These are phyloP conservation scores for Microsporum canis DNA, from an alignment of 2,329 filamentous ascomycete genomes.

Conservation along the genomic window DNA sequence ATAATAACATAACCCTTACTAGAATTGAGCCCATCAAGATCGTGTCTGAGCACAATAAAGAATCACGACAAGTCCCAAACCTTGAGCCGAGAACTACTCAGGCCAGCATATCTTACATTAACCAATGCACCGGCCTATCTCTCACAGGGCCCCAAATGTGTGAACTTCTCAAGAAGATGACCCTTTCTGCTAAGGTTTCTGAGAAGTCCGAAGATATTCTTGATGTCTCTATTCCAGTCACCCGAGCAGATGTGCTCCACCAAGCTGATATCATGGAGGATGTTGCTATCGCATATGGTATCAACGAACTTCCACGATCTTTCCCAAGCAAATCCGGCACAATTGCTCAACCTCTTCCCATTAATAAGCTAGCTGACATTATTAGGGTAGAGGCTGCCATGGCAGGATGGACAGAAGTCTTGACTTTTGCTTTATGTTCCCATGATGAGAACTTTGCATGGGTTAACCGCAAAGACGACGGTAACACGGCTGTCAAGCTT, in stretches of 20 bases:
- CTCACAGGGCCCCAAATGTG: slow-evolving; percentile 65
- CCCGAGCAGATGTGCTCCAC: slow-evolving; percentile 86
- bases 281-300: slow-evolving; percentile 89
- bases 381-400: slow-evolving; percentile 80
- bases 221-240: slow-evolving; percentile 74
- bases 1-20: not conserved
- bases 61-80: slow-evolving; percentile 70
- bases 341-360: slow-evolving; percentile 70
- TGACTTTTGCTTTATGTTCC: slow-evolving; percentile 92
- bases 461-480: slow-evolving; percentile 83
- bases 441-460: slow-evolving; percentile 97
- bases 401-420: slow-evolving; percentile 91
- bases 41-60: slow-evolving; percentile 77
- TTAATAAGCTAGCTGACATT: slow-evolving; percentile 94
- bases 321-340: slow-evolving; percentile 79
- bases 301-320: slow-evolving; percentile 83
- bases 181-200: slow-evolving; percentile 68
- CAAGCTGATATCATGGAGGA: slow-evolving; percentile 99
- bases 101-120: slow-evolving; percentile 86
- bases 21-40: slow-evolving; percentile 83
- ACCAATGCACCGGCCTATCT: slow-evolving; percentile 74
- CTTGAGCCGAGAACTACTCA: slow-evolving; percentile 64
- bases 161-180: slow-evolving; percentile 77
- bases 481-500: slow-evolving; percentile 67
- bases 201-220: slow-evolving; percentile 56